Evolutionary conservation across 306 rosid species (phyloP).

Genomic region (Dryas alaskensis): DNA sequence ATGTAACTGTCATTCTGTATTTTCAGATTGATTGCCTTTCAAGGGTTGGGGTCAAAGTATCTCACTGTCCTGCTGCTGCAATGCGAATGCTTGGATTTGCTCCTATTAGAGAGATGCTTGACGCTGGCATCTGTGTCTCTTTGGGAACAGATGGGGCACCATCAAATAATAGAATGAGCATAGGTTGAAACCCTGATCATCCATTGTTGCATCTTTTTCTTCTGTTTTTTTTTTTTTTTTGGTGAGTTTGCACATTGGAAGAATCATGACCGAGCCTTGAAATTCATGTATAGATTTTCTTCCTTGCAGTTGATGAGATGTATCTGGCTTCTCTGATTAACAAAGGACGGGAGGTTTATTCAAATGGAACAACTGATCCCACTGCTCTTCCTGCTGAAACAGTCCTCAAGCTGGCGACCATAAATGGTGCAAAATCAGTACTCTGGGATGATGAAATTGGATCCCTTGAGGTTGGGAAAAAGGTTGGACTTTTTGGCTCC

Average conservation of each 20-base stretch:
- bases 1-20: constrained; percentile 5
- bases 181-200: constrained; percentile 39
- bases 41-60: constrained; percentile 71
- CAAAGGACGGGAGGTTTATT: constrained; percentile 70
- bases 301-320: constrained; percentile 85
- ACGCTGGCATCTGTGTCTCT: constrained; percentile 79
- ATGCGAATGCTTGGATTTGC: constrained; percentile 97
- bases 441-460: constrained; percentile 82
- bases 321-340: constrained; percentile 83
- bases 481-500: constrained; percentile 45
- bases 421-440: constrained; percentile 78
- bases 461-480: constrained; percentile 87
- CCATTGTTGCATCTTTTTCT: constrained; percentile 5
- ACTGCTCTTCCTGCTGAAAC: constrained; percentile 74
- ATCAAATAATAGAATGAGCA: constrained; percentile 91
- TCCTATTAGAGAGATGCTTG: constrained; percentile 85
- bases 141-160: constrained; percentile 94
- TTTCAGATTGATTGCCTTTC: constrained; percentile 71
- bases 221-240: neutral
- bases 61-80: constrained; percentile 91
- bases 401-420: constrained; percentile 64
- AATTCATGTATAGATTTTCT: constrained; percentile 27
- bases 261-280: neutral
- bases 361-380: constrained; percentile 65
- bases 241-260: neutral